Conservation (phyloP, 169 alveolate genomes). For the Cryptosporidium parvum region DNA sequence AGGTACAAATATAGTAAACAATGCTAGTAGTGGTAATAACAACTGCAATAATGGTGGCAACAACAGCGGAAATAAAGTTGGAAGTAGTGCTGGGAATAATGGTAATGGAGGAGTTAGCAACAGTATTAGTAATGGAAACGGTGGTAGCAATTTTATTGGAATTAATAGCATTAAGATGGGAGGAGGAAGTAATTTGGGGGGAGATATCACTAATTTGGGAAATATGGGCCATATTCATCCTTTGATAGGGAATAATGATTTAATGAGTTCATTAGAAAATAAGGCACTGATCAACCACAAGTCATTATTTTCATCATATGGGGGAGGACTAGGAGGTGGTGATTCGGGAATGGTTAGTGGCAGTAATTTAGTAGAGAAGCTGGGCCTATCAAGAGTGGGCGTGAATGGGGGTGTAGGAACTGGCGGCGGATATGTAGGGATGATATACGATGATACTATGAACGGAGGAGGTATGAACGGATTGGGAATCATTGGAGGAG, state of each 20-base stretch:
- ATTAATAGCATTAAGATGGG: background rate
- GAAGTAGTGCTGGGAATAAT: background rate
- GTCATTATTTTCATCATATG: slow-evolving; percentile 38
- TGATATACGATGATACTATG: background rate
- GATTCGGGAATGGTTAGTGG: background rate
- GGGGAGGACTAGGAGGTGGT: background rate
- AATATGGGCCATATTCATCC: slow-evolving; percentile 19
- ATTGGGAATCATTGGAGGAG: background rate
- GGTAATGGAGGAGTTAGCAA: background rate
- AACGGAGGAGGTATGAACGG: background rate
- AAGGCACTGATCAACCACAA: slow-evolving; percentile 2
- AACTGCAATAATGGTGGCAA: background rate
- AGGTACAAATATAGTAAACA: background rate
- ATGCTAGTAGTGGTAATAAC: background rate
- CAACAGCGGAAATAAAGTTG: background rate
- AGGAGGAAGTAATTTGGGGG: background rate
- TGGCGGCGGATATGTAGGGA: background rate
- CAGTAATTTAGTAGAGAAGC: slow-evolving; percentile 25
- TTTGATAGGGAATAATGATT: slow-evolving; percentile 9
- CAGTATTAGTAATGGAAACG: background rate
- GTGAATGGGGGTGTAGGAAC: background rate
- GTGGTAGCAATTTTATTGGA: background rate
- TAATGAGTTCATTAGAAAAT: slow-evolving; percentile 25
- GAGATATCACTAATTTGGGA: background rate
- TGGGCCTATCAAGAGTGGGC: slow-evolving; percentile 20